Evolutionary conservation across 2,329 filamentous ascomycete species (phyloP).

Genomic region (Alternaria panax): DNA sequence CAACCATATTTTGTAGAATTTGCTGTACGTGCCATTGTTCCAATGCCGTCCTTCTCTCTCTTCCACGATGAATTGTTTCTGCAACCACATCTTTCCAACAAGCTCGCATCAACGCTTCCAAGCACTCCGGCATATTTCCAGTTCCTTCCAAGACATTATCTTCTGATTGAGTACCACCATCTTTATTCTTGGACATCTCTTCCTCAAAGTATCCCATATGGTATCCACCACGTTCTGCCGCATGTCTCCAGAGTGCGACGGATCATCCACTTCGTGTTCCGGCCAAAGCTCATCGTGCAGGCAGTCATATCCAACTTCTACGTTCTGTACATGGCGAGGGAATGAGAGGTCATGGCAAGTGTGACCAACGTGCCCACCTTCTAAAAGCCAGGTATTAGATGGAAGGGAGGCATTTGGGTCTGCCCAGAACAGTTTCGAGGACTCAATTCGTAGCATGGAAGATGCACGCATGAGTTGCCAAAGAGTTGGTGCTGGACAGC

Average conservation of each 20-base stretch:
- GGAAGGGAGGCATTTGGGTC: constrained; percentile 15
- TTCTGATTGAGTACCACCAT: constrained; percentile 21
- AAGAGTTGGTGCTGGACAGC: constrained; percentile 22
- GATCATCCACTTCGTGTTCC: not conserved
- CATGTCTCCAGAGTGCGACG: not conserved
- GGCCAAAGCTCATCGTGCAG: not conserved
- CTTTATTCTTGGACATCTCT: constrained; percentile 18
- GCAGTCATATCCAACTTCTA: constrained; percentile 20
- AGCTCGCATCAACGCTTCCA: constrained; percentile 11
- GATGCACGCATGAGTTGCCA: constrained; percentile 26
- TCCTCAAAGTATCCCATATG: constrained; percentile 18
- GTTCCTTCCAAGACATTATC: not conserved
- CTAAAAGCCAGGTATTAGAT: constrained; percentile 13
- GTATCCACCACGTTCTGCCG: constrained; percentile 1
- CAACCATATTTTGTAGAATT: not conserved
- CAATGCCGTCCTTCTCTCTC: not conserved
- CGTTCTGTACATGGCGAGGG: constrained; percentile 19
- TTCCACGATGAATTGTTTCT: not conserved
- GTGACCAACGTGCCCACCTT: constrained; percentile 18
- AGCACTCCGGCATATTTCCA: constrained; percentile 8
- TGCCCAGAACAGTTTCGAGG: constrained; percentile 27
- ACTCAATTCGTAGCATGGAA: constrained; percentile 22
- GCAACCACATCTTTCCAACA: constrained; percentile 11
- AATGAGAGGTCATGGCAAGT: constrained; percentile 19
- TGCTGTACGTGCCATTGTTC: not conserved